Evolutionary conservation across 108 stramenopile genomes (phyloP).

Genomic region (Fistulifera pelliculosa): DNA sequence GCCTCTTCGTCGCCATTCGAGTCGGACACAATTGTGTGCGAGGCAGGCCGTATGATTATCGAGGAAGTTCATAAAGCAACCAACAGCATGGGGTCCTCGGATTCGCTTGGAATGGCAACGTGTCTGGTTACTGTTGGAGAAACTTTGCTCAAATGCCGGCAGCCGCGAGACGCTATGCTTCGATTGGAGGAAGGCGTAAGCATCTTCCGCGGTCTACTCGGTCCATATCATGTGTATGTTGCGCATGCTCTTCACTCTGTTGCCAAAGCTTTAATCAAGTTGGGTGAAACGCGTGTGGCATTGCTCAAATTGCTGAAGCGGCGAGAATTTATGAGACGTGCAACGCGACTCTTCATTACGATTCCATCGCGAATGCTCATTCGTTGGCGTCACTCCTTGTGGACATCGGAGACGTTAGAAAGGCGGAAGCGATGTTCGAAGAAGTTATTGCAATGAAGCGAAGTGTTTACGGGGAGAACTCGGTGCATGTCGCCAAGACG

Average conservation of each 20-base stretch:
- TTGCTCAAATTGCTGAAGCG: constrained; percentile 74
- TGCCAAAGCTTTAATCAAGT: constrained; percentile 69
- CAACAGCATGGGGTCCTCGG: constrained; percentile 33
- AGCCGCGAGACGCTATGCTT: constrained; percentile 68
- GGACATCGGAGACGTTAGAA: constrained; percentile 70
- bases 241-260: constrained; percentile 61
- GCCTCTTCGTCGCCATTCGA: constrained; percentile 27
- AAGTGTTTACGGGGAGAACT: constrained; percentile 58
- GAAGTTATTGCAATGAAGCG: constrained; percentile 73
- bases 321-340: constrained; percentile 75
- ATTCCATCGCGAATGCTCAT: constrained; percentile 77
- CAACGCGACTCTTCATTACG: constrained; percentile 66
- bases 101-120: constrained; percentile 62
- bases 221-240: constrained; percentile 47
- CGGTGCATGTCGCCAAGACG: constrained; percentile 71
- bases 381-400: constrained; percentile 70
- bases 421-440: constrained; percentile 74
- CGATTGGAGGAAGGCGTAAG: constrained; percentile 70
- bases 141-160: constrained; percentile 61
- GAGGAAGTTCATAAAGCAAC: constrained; percentile 49
- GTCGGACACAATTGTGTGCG: constrained; percentile 52
- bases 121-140: constrained; percentile 82
- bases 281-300: constrained; percentile 65
- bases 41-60: constrained; percentile 61
- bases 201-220: constrained; percentile 60